Percentiles rank a stretch among this genome's conserved stretches.
Evolutionary conservation across 2,329 filamentous ascomycete species (phyloP).

Genomic region (Corynespora cassiicola): DNA sequence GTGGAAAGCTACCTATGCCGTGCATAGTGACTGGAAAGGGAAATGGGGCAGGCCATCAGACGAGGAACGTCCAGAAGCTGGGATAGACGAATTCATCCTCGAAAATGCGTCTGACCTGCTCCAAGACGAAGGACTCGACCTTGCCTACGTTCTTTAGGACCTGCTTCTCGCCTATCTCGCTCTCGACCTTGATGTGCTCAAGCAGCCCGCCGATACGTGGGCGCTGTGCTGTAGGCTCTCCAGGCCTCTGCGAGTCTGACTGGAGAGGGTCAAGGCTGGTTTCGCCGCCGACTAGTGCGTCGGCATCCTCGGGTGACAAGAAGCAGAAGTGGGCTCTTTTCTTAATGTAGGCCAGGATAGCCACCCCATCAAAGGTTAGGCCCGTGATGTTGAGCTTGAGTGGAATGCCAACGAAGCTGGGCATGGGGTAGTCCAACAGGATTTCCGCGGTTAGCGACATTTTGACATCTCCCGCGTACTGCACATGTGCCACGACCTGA

Average conservation of each 20-base stretch:
- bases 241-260: slow-evolving; percentile 31
- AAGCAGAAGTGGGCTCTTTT: slow-evolving; percentile 94
- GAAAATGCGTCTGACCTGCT: slow-evolving; percentile 95
- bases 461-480: slow-evolving; percentile 85
- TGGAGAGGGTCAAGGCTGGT: slow-evolving; percentile 42
- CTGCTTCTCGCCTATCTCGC: slow-evolving; percentile 96
- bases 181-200: slow-evolving; percentile 94
- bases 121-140: slow-evolving; percentile 95
- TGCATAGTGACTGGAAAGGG: no score
- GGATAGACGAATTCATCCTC: slow-evolving; percentile 99
- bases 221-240: slow-evolving; percentile 34
- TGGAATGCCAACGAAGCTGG: slow-evolving; percentile 94
- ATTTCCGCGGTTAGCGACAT: slow-evolving; percentile 94
- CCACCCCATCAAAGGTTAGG: slow-evolving; percentile 92
- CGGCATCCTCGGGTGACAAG: slow-evolving; percentile 86
- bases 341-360: slow-evolving; percentile 88
- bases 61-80: slow-evolving; percentile 96
- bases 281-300: slow-evolving; percentile 63
- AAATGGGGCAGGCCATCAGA: slow-evolving; percentile 60
- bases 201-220: slow-evolving; percentile 74
- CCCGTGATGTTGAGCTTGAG: slow-evolving; percentile 95
- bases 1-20: background rate
- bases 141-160: slow-evolving; percentile 98
- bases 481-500: slow-evolving; percentile 89
- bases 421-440: slow-evolving; percentile 96